phyloP scores from a whole-genome alignment of 805 yeast genomes.

The Wickerhamiella lipophila region DNA sequence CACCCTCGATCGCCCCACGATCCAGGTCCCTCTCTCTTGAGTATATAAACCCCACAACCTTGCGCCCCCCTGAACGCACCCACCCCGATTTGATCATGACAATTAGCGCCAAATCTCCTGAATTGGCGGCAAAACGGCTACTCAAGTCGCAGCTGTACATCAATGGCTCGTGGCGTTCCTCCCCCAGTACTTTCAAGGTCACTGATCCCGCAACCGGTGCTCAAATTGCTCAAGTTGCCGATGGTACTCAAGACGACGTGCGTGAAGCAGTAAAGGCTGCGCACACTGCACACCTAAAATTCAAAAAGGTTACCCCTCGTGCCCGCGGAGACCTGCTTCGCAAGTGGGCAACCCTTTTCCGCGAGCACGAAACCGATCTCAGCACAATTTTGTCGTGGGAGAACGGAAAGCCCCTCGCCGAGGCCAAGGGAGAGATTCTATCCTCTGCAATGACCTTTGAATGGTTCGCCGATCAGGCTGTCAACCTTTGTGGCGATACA shows the following conservation, averaged over 20 bases:
- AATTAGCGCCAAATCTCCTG: background rate
- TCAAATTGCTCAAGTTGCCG: slow-evolving; percentile 43
- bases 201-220: slow-evolving; percentile 60
- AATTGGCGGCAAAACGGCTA: slow-evolving; percentile 10
- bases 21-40: background rate
- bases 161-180: slow-evolving; percentile 58
- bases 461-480: slow-evolving; percentile 75
- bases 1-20: no score
- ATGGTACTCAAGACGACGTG: slow-evolving; percentile 39
- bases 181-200: slow-evolving; percentile 42
- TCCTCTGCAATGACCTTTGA: slow-evolving; percentile 69
- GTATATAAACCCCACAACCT: background rate
- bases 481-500: slow-evolving; percentile 53
- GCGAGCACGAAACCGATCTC: slow-evolving; percentile 49
- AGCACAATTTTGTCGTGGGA: slow-evolving; percentile 54
- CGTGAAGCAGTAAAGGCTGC: slow-evolving; percentile 46
- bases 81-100: no score
- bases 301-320: slow-evolving; percentile 44
- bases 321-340: slow-evolving; percentile 42
- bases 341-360: slow-evolving; percentile 41
- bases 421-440: slow-evolving; percentile 56
- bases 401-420: slow-evolving; percentile 62
- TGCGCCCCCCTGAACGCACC: background rate
- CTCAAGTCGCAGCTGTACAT: slow-evolving; percentile 42
- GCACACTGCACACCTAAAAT: slow-evolving; percentile 37